phyloP scores from a whole-genome alignment of 768 basidiomycete species.

The Mrakia gelida region DNA sequence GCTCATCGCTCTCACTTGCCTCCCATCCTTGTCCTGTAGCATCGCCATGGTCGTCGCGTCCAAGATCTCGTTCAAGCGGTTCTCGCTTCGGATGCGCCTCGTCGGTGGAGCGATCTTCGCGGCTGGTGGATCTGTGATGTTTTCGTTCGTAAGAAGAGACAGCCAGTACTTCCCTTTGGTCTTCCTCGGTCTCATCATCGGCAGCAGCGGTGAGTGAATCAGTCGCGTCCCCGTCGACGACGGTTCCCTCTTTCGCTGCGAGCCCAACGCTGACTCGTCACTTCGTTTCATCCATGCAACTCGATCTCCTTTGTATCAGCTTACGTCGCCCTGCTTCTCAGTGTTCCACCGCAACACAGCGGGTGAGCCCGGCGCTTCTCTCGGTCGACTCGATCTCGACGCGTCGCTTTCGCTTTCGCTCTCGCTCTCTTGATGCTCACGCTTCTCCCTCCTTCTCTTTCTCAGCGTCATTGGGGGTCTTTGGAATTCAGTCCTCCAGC shows the following conservation, averaged over 20 bases:
- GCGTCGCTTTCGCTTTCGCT: not conserved
- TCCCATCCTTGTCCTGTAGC: not conserved
- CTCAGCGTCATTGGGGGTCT: not conserved
- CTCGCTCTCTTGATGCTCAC: not conserved
- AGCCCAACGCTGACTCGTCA: too few relatives aligned
- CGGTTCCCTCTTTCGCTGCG: too few relatives aligned
- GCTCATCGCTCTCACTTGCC: too few relatives aligned
- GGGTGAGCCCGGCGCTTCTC: not conserved
- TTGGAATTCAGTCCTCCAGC: not conserved
- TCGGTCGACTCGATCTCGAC: not conserved
- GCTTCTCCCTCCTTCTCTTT: not conserved
- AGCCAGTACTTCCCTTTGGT: not conserved
- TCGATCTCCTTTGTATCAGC: not conserved
- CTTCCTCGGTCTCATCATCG: not conserved
- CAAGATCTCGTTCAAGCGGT: not conserved
- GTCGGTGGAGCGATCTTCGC: not conserved
- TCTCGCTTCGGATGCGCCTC: slow-evolving; percentile 5
- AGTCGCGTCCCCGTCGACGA: too few relatives aligned
- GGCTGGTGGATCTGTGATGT: not conserved
- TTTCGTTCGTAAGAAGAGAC: not conserved
- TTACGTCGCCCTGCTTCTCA: not conserved
- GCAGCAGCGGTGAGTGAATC: too few relatives aligned
- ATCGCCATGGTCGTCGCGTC: not conserved
- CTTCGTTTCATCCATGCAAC: not conserved
- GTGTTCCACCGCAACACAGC: not conserved